Evolutionary conservation across 2,329 filamentous ascomycete species (phyloP).

Genomic region (Xylogone sp.): DNA sequence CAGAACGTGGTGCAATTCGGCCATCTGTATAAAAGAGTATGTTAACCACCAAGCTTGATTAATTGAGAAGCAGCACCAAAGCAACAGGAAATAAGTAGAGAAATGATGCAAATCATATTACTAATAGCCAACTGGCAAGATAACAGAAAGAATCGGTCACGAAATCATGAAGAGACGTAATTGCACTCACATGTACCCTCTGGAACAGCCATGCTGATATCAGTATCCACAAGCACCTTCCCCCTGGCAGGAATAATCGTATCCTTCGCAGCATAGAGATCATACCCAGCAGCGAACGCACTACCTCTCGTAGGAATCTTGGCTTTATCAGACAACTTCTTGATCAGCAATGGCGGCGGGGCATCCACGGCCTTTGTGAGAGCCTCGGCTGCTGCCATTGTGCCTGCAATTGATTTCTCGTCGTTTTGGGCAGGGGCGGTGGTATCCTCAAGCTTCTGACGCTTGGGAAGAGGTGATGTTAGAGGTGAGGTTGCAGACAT

Average conservation of each 20-base stretch:
- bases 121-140: too few relatives aligned
- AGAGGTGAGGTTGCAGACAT: slow-evolving; percentile 17
- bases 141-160: too few relatives aligned
- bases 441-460: slow-evolving; percentile 20
- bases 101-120: too few relatives aligned
- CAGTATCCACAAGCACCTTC: slow-evolving; percentile 84
- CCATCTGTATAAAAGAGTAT: slow-evolving; percentile 56
- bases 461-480: slow-evolving; percentile 25
- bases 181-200: slow-evolving; percentile 74
- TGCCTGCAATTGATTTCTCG: slow-evolving; percentile 5
- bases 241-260: slow-evolving; percentile 76
- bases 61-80: too few relatives aligned
- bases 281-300: slow-evolving; percentile 87
- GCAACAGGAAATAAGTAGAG: too few relatives aligned
- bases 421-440: slow-evolving; percentile 3
- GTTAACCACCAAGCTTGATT: background rate
- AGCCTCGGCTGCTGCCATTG: slow-evolving; percentile 12
- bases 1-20: slow-evolving; percentile 85
- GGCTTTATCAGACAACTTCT: slow-evolving; percentile 81
- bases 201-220: slow-evolving; percentile 86
- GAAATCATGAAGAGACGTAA: too few relatives aligned
- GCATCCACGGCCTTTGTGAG: slow-evolving; percentile 13
- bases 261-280: slow-evolving; percentile 77
- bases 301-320: slow-evolving; percentile 83
- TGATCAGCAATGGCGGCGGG: slow-evolving; percentile 48